These are phyloP conservation scores for Pyrenochaeta sp. DNA, from an alignment of 2,329 filamentous ascomycete species.

Conservation along the genomic window DNA sequence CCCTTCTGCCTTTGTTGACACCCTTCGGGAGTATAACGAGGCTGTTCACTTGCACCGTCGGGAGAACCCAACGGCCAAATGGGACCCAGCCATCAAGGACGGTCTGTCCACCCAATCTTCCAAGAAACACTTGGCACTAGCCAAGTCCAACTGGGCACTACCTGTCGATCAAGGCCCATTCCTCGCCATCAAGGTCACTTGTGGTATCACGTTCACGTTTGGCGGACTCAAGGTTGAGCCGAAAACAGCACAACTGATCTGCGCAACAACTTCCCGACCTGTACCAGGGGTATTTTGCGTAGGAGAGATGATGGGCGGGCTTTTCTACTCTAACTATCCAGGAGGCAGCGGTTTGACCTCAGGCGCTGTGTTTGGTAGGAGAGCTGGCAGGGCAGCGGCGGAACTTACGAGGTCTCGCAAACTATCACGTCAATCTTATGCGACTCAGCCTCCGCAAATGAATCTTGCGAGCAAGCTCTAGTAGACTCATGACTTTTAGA, in stretches of 20 bases:
- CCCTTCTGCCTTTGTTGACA: constrained; percentile 58
- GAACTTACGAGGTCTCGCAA: too few species aligned
- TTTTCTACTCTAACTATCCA: constrained; percentile 61
- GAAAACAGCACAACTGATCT: constrained; percentile 58
- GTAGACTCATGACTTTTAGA: too few species aligned
- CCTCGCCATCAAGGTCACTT: constrained; percentile 68
- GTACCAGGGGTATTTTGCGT: constrained; percentile 66
- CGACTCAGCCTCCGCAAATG: too few species aligned
- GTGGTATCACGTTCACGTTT: constrained; percentile 74
- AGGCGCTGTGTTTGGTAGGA: constrained; percentile 62
- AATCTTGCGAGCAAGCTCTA: too few species aligned
- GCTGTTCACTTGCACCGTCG: constrained; percentile 59
- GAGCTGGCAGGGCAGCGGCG: constrained; percentile 47
- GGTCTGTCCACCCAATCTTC: constrained; percentile 67
- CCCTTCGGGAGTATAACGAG: constrained; percentile 64
- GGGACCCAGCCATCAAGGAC: constrained; percentile 68
- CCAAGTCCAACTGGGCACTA: constrained; percentile 73
- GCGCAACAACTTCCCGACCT: constrained; percentile 54
- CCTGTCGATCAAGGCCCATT: constrained; percentile 65
- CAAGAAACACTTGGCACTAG: constrained; percentile 51
- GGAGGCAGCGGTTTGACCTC: constrained; percentile 68
- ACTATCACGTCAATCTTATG: too few species aligned
- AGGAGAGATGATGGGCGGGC: constrained; percentile 69
- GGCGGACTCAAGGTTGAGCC: constrained; percentile 67
- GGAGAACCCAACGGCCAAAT: constrained; percentile 57